Conservation (phyloP, 768 basidiomycete species). For the Pilatotrama ljubarskyi region DNA sequence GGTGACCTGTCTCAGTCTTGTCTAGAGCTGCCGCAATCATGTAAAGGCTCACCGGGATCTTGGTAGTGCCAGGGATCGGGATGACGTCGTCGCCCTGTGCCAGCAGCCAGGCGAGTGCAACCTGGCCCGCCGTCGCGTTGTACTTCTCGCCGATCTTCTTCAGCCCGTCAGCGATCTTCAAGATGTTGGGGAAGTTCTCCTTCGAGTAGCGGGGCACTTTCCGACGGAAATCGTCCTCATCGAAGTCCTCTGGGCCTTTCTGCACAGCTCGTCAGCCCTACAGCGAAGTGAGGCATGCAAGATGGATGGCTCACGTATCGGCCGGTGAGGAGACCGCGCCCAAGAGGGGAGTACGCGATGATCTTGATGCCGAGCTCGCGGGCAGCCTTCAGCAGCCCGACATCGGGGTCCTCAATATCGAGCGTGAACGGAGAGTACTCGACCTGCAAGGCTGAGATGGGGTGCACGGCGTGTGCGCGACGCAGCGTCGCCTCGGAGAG, state of each 20-base stretch:
- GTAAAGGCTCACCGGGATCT: conserved; percentile 8
- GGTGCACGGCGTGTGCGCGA: conserved; percentile 40
- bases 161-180: conserved; percentile 37
- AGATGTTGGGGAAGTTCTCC: conserved; percentile 48
- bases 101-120: conserved; percentile 32
- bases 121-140: conserved; percentile 32
- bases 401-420: conserved; percentile 36
- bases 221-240: conserved; percentile 38
- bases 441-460: conserved; percentile 38
- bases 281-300: neutral
- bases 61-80: conserved; percentile 26
- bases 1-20: neutral
- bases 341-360: conserved; percentile 49
- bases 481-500: conserved; percentile 37
- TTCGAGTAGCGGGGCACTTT: conserved; percentile 36
- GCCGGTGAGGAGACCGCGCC: conserved; percentile 50
- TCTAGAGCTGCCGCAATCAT: neutral
- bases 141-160: conserved; percentile 36
- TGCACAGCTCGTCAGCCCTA: conserved; percentile 3
- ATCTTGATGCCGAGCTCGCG: conserved; percentile 43
- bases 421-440: conserved; percentile 40
- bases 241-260: conserved; percentile 36
- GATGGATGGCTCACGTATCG: conserved; percentile 34
- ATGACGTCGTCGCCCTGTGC: conserved; percentile 30
- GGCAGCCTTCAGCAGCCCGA: conserved; percentile 34